Evolutionary conservation across 1,139 yeast genomes (phyloP), one percentile per base, ranked within the genome.

Genomic region (Lizanozyma gosingica): DNA sequence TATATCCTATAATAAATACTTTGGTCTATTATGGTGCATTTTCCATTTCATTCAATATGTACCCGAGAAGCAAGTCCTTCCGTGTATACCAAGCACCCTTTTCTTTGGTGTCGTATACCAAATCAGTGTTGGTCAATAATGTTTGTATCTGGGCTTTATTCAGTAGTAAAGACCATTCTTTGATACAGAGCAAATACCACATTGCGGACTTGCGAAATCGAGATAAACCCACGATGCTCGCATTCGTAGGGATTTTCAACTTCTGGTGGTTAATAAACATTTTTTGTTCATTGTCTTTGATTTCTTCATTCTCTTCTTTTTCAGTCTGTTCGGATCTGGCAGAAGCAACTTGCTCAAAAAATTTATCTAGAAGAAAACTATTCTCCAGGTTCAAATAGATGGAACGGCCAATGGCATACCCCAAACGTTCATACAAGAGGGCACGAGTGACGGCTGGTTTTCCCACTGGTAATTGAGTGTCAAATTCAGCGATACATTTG

Each of bases 131-230:
- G 29, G 29, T 22, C 27, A 61, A 38, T 36, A 65, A 52, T 14
- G 46, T 43, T 37, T 48, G 42, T 1, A 60, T 53, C 41, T 67
- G 72, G 3, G 46, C 39, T 29, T 47, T 39, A 39, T 62, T 56
- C 35, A 60, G 54, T 35, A 67, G 50, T 3, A 52, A 48, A n/a
- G 60, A 44, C 88, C 95, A 82, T 53, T 83, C 86, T 43, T 76
- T 76, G 3, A 90, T 83, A 0, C 96, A 81, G 18, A 90, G 59
- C 15, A 88, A 59, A 50, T 76, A 73, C 90, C 96, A 90, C 32
- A 90, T 67, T 1, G 87, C 78, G 1, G 92, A 79, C 53, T 86
- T 87, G 42, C 97, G 71, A 40, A 62, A 62, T 42, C 94, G 67
- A 1, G 83, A 73, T 34, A 77, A 54, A 0, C 87, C 88, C 17